These are phyloP conservation scores for Carpinus fangiana DNA, from an alignment of 306 rosid species.

Conservation along the genomic window DNA sequence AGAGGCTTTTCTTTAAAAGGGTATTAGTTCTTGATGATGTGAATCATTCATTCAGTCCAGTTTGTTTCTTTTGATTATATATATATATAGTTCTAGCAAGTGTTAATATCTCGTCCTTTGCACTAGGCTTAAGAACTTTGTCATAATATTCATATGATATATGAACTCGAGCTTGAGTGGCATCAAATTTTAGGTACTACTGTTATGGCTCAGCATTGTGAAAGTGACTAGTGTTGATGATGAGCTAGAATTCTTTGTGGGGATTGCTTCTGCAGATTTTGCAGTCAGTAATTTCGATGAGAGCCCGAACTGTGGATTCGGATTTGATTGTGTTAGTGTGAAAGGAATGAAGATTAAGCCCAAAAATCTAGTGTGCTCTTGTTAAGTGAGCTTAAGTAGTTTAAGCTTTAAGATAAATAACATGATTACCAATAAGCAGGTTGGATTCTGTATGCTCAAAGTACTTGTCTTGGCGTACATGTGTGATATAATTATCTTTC, in stretches of 20 bases:
- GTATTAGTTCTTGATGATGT: too few species aligned
- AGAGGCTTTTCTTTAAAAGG: too few species aligned
- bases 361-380: conserved; percentile 14
- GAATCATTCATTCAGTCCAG: too few species aligned
- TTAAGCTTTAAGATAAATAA: background rate
- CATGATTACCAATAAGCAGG: background rate
- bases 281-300: conserved; percentile 43
- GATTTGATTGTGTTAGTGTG: conserved; percentile 53
- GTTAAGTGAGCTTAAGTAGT: conserved; percentile 1
- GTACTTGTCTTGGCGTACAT: background rate
- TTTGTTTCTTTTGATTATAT: too few species aligned
- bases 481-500: background rate
- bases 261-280: conserved; percentile 49
- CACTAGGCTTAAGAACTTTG: too few species aligned
- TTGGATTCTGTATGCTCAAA: background rate
- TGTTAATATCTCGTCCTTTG: too few species aligned
- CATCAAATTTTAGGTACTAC: conserved; percentile 40
- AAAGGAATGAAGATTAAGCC: conserved; percentile 9
- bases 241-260: conserved; percentile 53
- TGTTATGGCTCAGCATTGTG: conserved; percentile 51
- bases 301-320: conserved; percentile 55
- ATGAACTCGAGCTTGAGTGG: conserved; percentile 36
- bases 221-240: conserved; percentile 33
- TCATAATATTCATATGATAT: too few species aligned
- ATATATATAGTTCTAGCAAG: too few species aligned